Evolutionary conservation across 2,329 filamentous ascomycete genomes (phyloP).

Genomic region (Ophiostoma tasmaniense): DNA sequence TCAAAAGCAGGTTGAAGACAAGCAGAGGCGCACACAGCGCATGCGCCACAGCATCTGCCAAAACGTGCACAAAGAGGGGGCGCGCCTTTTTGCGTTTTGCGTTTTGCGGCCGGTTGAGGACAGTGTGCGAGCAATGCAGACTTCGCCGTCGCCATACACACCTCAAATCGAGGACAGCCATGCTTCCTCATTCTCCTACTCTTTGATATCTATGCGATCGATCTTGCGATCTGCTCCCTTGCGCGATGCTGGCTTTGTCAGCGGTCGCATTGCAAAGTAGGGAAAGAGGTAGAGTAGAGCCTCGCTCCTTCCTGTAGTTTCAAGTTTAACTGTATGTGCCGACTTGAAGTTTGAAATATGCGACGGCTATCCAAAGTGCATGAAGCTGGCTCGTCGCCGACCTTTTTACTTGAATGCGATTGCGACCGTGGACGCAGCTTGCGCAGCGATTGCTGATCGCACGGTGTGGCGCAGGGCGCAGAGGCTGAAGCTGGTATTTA

Average conservation of each 20-base stretch:
- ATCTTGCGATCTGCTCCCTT: background rate
- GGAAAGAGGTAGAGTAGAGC: too few relatives aligned
- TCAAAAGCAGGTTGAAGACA: too few relatives aligned
- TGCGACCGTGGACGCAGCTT: background rate
- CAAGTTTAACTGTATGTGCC: background rate
- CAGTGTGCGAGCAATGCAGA: too few relatives aligned
- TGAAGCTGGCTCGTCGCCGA: background rate
- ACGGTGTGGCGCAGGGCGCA: background rate
- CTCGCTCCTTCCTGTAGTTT: background rate
- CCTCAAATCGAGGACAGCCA: too few relatives aligned
- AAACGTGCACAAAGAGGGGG: background rate
- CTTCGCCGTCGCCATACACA: too few relatives aligned
- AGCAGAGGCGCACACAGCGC: background rate
- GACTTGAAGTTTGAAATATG: too few relatives aligned
- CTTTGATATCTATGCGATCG: background rate
- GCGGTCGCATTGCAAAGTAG: background rate
- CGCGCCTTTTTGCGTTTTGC: background rate
- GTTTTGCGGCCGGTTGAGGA: background rate
- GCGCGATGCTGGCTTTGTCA: background rate
- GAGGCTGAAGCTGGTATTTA: background rate
- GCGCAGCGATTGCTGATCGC: background rate
- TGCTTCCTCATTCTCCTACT: background rate
- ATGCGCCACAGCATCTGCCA: background rate
- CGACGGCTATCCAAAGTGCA: background rate
- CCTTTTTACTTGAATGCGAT: background rate